Conservation (phyloP, 2,329 filamentous ascomycete genomes). For the Hortaea werneckii region DNA sequence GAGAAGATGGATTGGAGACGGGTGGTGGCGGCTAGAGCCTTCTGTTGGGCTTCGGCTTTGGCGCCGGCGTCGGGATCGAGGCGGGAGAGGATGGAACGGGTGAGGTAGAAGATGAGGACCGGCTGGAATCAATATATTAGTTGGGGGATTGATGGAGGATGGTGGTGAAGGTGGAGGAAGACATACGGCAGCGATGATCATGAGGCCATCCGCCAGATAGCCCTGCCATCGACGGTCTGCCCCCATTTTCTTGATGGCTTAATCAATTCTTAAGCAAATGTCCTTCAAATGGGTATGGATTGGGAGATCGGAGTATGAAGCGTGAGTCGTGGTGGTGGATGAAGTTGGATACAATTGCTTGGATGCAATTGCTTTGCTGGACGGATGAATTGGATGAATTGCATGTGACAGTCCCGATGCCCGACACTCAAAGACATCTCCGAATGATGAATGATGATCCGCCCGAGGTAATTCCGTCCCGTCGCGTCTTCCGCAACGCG, state of each 20-base stretch:
- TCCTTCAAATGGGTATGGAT: too few species aligned
- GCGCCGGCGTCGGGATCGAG: conserved; percentile 77
- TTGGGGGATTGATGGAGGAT: background rate
- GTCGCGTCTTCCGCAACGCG: background rate
- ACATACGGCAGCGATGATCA: conserved; percentile 33
- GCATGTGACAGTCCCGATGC: too few species aligned
- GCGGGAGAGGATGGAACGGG: conserved; percentile 58
- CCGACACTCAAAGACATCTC: too few species aligned
- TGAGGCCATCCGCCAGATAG: conserved; percentile 22
- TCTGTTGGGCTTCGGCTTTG: conserved; percentile 73
- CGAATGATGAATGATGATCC: too few species aligned
- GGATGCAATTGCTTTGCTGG: too few species aligned
- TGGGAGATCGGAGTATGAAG: too few species aligned
- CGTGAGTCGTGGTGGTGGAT: too few species aligned
- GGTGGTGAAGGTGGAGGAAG: background rate
- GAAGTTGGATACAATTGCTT: too few species aligned
- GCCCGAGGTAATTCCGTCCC: conserved; percentile 4
- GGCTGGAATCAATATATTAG: conserved; percentile 30
- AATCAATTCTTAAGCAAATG: too few species aligned
- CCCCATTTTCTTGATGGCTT: too few species aligned
- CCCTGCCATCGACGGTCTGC: too few species aligned
- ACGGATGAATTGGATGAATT: too few species aligned
- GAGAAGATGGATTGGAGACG: conserved; percentile 49
- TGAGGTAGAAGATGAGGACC: conserved; percentile 59
- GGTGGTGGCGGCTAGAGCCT: conserved; percentile 73